Evolutionary conservation across 2,329 filamentous ascomycete species (phyloP), one percentile per base, ranked within the genome.

Genomic region (Cladophialophora yegresii): DNA sequence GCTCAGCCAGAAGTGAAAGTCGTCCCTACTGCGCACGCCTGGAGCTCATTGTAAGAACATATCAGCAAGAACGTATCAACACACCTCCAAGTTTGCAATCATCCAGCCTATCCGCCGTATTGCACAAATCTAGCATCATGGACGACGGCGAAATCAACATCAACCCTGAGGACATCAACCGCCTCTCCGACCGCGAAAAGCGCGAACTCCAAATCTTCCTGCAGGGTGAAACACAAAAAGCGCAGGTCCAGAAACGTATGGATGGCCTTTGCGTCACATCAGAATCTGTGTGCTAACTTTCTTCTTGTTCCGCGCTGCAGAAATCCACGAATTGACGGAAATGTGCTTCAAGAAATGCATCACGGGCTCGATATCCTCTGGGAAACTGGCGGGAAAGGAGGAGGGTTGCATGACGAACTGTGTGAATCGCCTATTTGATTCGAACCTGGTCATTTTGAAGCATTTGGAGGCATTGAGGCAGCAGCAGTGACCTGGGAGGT

Each of bases 341-440:
- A 85, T 90, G 66, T 99, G 95, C 85, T 99, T 93, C 88, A 92
- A 88, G 75, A 98, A 97, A 81, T 99, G 95, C 82, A 83, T 97
- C 66, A 89, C 90, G 8, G 82, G 87, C 60, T 83, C 83, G 63
- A 89, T 97, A 76, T 87, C 88, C 71, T 85, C 83, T 66, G 85
- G 87, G 30, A 85, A 87, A 72, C 82, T 99, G 70, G 91, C 96
- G 71, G 85, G 84, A 73, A 81, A 79, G 67, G 95, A 99, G 81
- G 89, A 95, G 80, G 80, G 82, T 8, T 99, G 95, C 77, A 85
- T 96, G 76, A 83, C 88, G 76, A 97, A 96, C 82, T 99, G 95
- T 75, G 92, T 98, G 62, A 91, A 96, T 73, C 85, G 95, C 62
- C 98, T 96, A 79, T 84, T 98, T 80, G 95, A 99, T 78, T 85